Evolutionary conservation across 495 filamentous ascomycete genomes (phyloP).

Genomic region (Sphaerosporella brunnea): DNA sequence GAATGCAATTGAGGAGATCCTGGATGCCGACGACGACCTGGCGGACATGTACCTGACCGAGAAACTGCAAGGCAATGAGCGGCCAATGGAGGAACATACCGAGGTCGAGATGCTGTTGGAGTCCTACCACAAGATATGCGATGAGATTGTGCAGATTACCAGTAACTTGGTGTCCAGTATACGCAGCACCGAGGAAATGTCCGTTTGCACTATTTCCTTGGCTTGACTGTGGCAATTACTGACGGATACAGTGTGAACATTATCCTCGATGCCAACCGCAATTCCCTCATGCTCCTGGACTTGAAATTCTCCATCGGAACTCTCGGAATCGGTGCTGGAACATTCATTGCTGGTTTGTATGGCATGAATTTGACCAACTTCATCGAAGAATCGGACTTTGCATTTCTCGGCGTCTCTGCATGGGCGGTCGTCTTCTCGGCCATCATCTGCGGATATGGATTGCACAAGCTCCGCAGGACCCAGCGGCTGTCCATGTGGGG

Average conservation of each 20-base stretch:
- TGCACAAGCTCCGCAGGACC: constrained; percentile 64
- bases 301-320: constrained; percentile 93
- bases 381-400: constrained; percentile 85
- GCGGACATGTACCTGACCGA: constrained; percentile 89
- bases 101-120: constrained; percentile 94
- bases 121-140: constrained; percentile 91
- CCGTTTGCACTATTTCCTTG: constrained; percentile 25
- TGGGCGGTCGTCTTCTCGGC: constrained; percentile 55
- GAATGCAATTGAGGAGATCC: constrained; percentile 83
- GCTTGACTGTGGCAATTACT: neutral
- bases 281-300: constrained; percentile 93
- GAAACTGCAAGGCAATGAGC: constrained; percentile 51
- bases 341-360: constrained; percentile 89
- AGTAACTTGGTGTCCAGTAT: constrained; percentile 89
- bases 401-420: constrained; percentile 57
- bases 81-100: constrained; percentile 77
- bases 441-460: constrained; percentile 59
- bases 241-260: constrained; percentile 55
- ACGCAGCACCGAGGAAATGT: constrained; percentile 98
- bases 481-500: constrained; percentile 77
- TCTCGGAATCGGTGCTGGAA: constrained; percentile 75
- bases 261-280: constrained; percentile 94
- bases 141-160: constrained; percentile 91
- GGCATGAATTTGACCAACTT: constrained; percentile 99
- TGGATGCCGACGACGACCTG: constrained; percentile 96